phyloP scores from a whole-genome alignment of 2,329 filamentous ascomycete genomes.

The Fusarium scirpi region DNA sequence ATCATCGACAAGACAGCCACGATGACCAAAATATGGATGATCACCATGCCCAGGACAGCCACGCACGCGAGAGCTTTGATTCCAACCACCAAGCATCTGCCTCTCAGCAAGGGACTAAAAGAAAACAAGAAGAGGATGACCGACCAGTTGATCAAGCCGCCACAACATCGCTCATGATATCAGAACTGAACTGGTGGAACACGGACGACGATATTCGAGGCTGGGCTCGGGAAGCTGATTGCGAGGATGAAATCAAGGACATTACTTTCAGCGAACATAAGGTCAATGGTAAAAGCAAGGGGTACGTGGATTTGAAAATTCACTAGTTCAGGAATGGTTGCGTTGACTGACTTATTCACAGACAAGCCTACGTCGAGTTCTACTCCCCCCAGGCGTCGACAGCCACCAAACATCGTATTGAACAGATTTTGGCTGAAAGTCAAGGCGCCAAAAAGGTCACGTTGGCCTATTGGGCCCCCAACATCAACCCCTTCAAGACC shows the following conservation, averaged over 20 bases:
- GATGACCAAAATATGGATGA: constrained; percentile 57
- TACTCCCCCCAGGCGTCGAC: constrained; percentile 85
- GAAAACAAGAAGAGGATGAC: constrained; percentile 70
- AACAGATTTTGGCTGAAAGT: constrained; percentile 66
- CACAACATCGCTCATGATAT: constrained; percentile 82
- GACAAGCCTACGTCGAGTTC: constrained; percentile 87
- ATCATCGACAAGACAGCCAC: constrained; percentile 47
- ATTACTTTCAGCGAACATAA: constrained; percentile 99
- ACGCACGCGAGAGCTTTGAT: constrained; percentile 52
- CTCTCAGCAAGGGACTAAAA: constrained; percentile 66
- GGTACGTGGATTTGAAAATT: constrained; percentile 64
- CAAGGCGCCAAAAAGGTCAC: constrained; percentile 75
- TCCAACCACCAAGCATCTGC: constrained; percentile 56
- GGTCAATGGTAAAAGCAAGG: constrained; percentile 98
- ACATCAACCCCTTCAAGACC: constrained; percentile 89
- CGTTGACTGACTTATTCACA: constrained; percentile 46
- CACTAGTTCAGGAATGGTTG: background rate
- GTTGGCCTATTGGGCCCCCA: constrained; percentile 80
- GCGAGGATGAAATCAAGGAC: constrained; percentile 88
- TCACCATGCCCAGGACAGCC: constrained; percentile 55
- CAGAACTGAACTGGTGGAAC: constrained; percentile 96
- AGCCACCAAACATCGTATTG: constrained; percentile 84
- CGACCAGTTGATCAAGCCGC: constrained; percentile 69
- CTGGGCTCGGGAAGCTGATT: constrained; percentile 83
- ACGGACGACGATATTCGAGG: constrained; percentile 94